A percentile compares a stretch with the other conserved stretches of the same genome.
These are phyloP conservation scores for Boletus tylopilopsis DNA, from an alignment of 768 basidiomycete species.

Conservation along the genomic window DNA sequence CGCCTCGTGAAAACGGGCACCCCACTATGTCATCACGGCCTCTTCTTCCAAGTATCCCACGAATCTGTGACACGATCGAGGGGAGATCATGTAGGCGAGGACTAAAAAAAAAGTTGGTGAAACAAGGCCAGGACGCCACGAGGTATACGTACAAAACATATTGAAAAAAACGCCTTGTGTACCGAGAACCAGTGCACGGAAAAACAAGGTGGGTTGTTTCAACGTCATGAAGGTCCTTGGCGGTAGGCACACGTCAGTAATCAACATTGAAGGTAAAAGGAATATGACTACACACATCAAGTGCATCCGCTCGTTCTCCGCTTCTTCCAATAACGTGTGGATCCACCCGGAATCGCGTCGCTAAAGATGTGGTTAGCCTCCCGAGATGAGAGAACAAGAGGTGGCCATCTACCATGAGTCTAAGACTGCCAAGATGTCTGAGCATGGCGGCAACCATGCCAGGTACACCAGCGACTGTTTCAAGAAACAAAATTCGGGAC, in stretches of 20 bases:
- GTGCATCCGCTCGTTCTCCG: slow-evolving; percentile 97
- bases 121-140: slow-evolving; percentile 10
- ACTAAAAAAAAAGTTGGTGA: slow-evolving; percentile 40
- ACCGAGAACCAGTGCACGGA: slow-evolving; percentile 79
- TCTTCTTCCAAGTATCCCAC: slow-evolving; percentile 94
- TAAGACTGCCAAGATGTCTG: slow-evolving; percentile 83
- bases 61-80: slow-evolving; percentile 80
- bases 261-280: slow-evolving; percentile 4
- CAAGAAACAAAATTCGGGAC: slow-evolving; percentile 65
- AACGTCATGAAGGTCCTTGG: slow-evolving; percentile 93
- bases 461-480: slow-evolving; percentile 91
- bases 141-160: slow-evolving; percentile 63
- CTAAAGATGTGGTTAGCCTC: slow-evolving; percentile 25
- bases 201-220: slow-evolving; percentile 71
- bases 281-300: slow-evolving; percentile 52
- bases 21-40: slow-evolving; percentile 87
- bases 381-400: slow-evolving; percentile 5
- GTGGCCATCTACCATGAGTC: slow-evolving; percentile 66
- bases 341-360: slow-evolving; percentile 74
- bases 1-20: slow-evolving; percentile 28
- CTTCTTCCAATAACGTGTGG: slow-evolving; percentile 88
- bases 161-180: slow-evolving; percentile 94
- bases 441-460: slow-evolving; percentile 92
- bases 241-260: slow-evolving; percentile 14
- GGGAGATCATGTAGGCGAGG: slow-evolving; percentile 73